These are phyloP conservation scores for Paecilomyces niveus DNA, from an alignment of 2,329 filamentous ascomycete species.

Conservation along the genomic window DNA sequence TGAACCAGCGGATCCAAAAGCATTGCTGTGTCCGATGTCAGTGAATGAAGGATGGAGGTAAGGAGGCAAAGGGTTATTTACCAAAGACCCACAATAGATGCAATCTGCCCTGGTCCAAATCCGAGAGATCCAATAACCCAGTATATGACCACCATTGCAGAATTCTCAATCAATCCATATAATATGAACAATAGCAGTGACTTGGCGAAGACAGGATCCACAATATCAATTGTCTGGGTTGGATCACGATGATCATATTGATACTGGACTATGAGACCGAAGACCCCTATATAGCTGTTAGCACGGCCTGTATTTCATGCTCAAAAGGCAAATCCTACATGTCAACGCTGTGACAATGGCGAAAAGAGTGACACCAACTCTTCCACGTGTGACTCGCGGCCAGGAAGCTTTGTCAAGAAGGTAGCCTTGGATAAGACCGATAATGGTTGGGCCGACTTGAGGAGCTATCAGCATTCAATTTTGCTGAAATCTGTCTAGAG, in stretches of 20 bases:
- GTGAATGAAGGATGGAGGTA: no score
- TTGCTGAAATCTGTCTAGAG: no score
- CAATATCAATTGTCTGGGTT: background rate
- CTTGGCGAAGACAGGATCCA: background rate
- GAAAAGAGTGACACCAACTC: constrained; percentile 1
- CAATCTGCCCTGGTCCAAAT: constrained; percentile 1
- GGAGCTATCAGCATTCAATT: no score
- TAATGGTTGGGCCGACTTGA: background rate
- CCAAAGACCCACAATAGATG: constrained; percentile 1
- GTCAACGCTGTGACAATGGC: background rate
- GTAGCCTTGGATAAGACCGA: constrained; percentile 1
- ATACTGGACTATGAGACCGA: constrained; percentile 2
- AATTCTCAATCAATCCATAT: constrained; percentile 1
- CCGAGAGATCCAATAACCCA: constrained; percentile 3
- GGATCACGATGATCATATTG: background rate
- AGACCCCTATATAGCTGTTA: background rate
- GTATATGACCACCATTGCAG: background rate
- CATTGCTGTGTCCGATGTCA: no score
- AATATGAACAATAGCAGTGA: constrained; percentile 1
- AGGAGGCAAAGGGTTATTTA: no score
- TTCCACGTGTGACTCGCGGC: background rate
- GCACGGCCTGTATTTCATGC: background rate
- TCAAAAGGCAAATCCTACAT: background rate
- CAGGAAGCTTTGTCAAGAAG: constrained; percentile 2
- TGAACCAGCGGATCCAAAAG: no score